Evolutionary conservation across 495 filamentous ascomycete genomes (phyloP), one percentile per base, ranked within the genome.

Genomic region (Penicillium coffeae): DNA sequence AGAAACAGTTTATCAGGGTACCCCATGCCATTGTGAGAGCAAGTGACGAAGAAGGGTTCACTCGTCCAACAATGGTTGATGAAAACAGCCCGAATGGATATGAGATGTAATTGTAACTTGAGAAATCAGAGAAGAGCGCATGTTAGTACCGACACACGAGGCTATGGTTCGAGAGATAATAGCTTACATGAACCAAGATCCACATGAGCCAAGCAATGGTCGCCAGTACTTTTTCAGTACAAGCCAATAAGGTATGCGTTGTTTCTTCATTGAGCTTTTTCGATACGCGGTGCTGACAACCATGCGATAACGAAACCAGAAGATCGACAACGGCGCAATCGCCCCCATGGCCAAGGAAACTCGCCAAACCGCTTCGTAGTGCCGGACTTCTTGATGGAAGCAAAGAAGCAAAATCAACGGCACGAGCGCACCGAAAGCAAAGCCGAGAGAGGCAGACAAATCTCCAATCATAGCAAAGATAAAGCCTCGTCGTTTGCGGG

Each of bases 1-100:
- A 86, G 61, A 90, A 90, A 35, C 88, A 68, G 61, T 89, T 89
- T 72, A 91, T 80, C 19, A 90, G 71, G 0, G 82, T 85, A 48
- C 85, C 85, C 85, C 88, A 92, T 14, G 85, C 88, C 46, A 90
- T 87, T 10, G 79, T 70, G 43, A 85, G 34, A 84, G 69, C 56
- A 3, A 63, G 43, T 0, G 60, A 63, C 3, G 42, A 81, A 67
- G 18, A 74, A 62, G 38, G 53, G 51, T 45, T 57, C 20, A 42
- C 69, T 63, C 38, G 81, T 71, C 47, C 55, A 42, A 69, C 61
- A 14, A 73, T 70, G 1, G 67, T 72, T 3, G 67, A 64, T 14
- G 62, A 62, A 36, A 69, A 70, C 9, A 70, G 56, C 0, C 64
- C 62, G 35, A 71, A 69, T 1, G 70, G 70, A 45, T 66, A 68